Conservation (phyloP, 2,329 filamentous ascomycete genomes). For the Hymenoscyphus fraxineus region DNA sequence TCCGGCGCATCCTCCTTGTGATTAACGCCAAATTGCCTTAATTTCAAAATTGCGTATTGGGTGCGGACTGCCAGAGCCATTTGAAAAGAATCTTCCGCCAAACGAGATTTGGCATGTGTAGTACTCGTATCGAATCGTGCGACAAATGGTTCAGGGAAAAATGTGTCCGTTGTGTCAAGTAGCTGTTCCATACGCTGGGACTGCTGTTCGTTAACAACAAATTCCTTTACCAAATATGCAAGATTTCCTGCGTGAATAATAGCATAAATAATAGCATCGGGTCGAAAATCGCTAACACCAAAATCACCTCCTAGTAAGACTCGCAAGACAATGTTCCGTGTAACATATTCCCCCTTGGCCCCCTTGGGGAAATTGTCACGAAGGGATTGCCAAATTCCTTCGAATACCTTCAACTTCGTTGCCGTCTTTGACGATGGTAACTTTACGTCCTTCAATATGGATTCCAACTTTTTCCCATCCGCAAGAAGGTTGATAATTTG, state of each 20-base stretch:
- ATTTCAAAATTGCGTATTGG: constrained; percentile 46
- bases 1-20: constrained; percentile 36
- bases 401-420: constrained; percentile 16
- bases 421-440: constrained; percentile 18
- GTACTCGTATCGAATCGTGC: constrained; percentile 24
- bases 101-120: constrained; percentile 37
- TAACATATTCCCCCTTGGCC: constrained; percentile 35
- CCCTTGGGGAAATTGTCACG: constrained; percentile 21
- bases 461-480: constrained; percentile 29
- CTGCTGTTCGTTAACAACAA: constrained; percentile 34
- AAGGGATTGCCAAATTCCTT: constrained; percentile 19
- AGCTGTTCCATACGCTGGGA: constrained; percentile 18
- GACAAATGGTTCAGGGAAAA: constrained; percentile 37
- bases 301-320: constrained; percentile 31
- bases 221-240: constrained; percentile 36
- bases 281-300: constrained; percentile 32
- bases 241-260: constrained; percentile 44
- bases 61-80: constrained; percentile 52
- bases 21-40: constrained; percentile 32
- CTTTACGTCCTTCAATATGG: constrained; percentile 32
- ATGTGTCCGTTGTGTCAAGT: constrained; percentile 33
- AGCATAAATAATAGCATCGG: constrained; percentile 38
- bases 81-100: constrained; percentile 43
- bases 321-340: constrained; percentile 31
- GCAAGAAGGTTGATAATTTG: constrained; percentile 38